Percentiles rank a stretch among this genome's conserved stretches.
phyloP scores from a whole-genome alignment of 2,329 filamentous ascomycete genomes.

The Plectosphaerella sp. region DNA sequence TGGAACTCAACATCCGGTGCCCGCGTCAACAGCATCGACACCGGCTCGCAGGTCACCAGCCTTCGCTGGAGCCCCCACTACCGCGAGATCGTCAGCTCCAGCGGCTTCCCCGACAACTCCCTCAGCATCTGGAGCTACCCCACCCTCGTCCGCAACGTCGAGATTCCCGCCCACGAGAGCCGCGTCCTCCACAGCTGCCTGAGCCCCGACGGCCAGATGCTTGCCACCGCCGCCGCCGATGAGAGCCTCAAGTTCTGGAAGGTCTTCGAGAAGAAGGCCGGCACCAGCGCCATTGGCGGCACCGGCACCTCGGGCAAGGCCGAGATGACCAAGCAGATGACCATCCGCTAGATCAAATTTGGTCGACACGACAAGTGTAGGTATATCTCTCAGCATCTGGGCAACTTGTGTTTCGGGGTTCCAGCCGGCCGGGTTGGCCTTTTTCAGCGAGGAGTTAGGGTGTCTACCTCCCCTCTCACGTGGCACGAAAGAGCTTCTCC shows the following conservation, averaged over 20 bases:
- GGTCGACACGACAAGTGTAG: conserved; percentile 31
- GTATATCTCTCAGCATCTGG: conserved; percentile 42
- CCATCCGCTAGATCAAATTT: conserved; percentile 61
- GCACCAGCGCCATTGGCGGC: conserved; percentile 62
- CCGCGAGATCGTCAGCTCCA: conserved; percentile 96
- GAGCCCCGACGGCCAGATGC: conserved; percentile 95
- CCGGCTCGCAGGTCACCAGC: conserved; percentile 93
- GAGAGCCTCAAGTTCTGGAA: conserved; percentile 99
- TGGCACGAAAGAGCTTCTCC: conserved; percentile 47
- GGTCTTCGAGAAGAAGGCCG: conserved; percentile 97
- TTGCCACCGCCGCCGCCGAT: conserved; percentile 92
- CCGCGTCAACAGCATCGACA: conserved; percentile 98
- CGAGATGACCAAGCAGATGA: conserved; percentile 91
- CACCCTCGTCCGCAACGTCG: conserved; percentile 91
- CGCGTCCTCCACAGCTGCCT: conserved; percentile 94
- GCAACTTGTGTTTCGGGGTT: conserved; percentile 33
- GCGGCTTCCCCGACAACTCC: conserved; percentile 98
- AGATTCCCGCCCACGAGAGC: conserved; percentile 96
- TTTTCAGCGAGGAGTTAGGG: conserved; percentile 52
- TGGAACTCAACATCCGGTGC: conserved; percentile 99
- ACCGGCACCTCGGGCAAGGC: conserved; percentile 72
- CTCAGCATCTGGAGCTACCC: conserved; percentile 99
- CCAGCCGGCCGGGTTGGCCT: conserved; percentile 20
- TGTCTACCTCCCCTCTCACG: conserved; percentile 32
- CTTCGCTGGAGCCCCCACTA: conserved; percentile 95